phyloP scores from a whole-genome alignment of 768 basidiomycete genomes.

The Agaricus subrufescens region DNA sequence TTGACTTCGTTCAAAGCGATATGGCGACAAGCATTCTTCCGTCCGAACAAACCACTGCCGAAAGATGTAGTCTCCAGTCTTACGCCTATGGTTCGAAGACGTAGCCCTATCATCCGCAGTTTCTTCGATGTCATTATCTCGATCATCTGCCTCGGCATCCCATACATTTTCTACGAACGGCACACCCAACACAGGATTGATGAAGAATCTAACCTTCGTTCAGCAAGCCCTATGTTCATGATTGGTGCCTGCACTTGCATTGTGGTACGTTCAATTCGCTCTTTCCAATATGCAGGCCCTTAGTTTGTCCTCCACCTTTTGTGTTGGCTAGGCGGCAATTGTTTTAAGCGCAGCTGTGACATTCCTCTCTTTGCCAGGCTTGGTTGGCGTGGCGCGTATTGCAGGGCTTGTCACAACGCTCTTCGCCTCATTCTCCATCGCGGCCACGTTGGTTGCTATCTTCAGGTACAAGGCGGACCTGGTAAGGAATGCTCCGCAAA shows the following conservation, averaged over 20 bases:
- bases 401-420: constrained; percentile 65
- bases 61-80: constrained; percentile 33
- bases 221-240: constrained; percentile 54
- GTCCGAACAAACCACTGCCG: constrained; percentile 64
- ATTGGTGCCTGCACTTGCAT: constrained; percentile 63
- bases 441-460: constrained; percentile 62
- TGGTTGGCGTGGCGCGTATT: constrained; percentile 60
- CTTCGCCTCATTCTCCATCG: constrained; percentile 66
- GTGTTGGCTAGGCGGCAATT: constrained; percentile 59
- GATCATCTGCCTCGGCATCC: constrained; percentile 71
- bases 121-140: constrained; percentile 56
- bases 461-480: constrained; percentile 68
- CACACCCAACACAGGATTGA: constrained; percentile 45
- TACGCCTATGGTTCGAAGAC: constrained; percentile 22
- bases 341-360: constrained; percentile 80
- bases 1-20: constrained; percentile 33
- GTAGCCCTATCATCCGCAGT: constrained; percentile 41
- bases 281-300: constrained; percentile 8
- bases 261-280: constrained; percentile 40
- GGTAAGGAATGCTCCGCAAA: constrained; percentile 41
- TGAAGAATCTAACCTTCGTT: constrained; percentile 52
- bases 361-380: constrained; percentile 71
- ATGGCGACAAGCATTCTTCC: constrained; percentile 70
- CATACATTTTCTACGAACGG: constrained; percentile 67
- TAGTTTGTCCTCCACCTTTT: constrained; percentile 13